Conservation (phyloP, 129 eudicot species). For the Saussurea involucrata region DNA sequence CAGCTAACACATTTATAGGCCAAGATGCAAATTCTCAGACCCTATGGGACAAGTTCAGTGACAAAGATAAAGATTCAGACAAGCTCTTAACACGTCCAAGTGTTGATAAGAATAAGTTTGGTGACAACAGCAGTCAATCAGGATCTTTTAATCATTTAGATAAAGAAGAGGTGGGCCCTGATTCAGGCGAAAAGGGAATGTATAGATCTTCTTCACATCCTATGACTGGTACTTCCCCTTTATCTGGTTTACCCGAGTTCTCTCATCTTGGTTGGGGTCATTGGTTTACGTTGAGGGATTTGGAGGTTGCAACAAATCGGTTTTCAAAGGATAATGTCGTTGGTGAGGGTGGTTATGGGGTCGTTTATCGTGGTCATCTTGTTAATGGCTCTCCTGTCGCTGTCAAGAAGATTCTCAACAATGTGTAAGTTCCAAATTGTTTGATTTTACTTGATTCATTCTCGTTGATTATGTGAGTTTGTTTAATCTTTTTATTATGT, state of each 20-base stretch:
- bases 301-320: conserved; percentile 65
- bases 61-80: conserved; percentile 64
- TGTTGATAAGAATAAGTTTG: conserved; percentile 43
- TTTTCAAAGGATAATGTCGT: conserved; percentile 73
- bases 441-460: background rate
- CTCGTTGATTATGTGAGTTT: background rate
- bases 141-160: conserved; percentile 63
- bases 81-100: conserved; percentile 43
- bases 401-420: conserved; percentile 74
- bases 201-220: conserved; percentile 43
- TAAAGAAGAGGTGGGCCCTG: conserved; percentile 38
- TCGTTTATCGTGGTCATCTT: conserved; percentile 66
- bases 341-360: conserved; percentile 92
- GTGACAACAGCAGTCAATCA: conserved; percentile 49
- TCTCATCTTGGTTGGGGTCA: conserved; percentile 96
- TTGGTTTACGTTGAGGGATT: conserved; percentile 83
- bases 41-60: conserved; percentile 54
- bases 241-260: conserved; percentile 71
- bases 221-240: conserved; percentile 49
- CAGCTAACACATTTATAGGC: conserved; percentile 31
- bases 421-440: conserved; percentile 46
- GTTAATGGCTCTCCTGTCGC: conserved; percentile 75
- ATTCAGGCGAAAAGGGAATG: conserved; percentile 46
- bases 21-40: conserved; percentile 31
- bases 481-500: background rate